phyloP scores from a whole-genome alignment of 1,139 yeast genomes.

The Suhomyces atakaporum region DNA sequence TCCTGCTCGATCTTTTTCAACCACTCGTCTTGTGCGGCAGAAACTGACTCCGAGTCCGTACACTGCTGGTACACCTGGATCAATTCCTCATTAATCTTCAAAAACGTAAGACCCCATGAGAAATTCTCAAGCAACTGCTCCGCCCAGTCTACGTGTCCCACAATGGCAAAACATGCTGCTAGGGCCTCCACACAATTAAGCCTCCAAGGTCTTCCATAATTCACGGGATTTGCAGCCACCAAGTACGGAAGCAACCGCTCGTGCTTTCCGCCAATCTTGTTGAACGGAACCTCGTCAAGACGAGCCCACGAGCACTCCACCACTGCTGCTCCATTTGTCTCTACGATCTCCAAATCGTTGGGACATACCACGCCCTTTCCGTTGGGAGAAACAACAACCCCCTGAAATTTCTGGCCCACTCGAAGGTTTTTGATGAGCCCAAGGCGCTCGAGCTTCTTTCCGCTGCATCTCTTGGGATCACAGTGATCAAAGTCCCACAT shows the following conservation, averaged over 20 bases:
- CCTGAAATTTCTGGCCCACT: slow-evolving; percentile 89
- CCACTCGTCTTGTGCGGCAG: slow-evolving; percentile 76
- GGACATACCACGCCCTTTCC: slow-evolving; percentile 94
- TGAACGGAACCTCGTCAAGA: slow-evolving; percentile 90
- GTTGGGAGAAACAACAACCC: slow-evolving; percentile 90
- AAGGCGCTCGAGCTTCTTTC: slow-evolving; percentile 86
- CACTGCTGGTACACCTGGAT: slow-evolving; percentile 74
- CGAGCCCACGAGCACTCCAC: slow-evolving; percentile 99
- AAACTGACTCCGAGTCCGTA: slow-evolving; percentile 76
- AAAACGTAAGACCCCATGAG: slow-evolving; percentile 89
- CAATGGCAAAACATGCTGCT: slow-evolving; percentile 96
- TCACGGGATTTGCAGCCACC: slow-evolving; percentile 96
- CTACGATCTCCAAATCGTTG: slow-evolving; percentile 76
- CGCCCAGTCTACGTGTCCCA: slow-evolving; percentile 92
- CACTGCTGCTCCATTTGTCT: slow-evolving; percentile 85
- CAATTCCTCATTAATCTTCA: slow-evolving; percentile 79
- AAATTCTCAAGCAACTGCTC: slow-evolving; percentile 70
- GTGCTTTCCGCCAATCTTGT: slow-evolving; percentile 86
- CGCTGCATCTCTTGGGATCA: slow-evolving; percentile 97
- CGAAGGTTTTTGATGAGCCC: slow-evolving; percentile 79
- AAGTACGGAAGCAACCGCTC: slow-evolving; percentile 88
- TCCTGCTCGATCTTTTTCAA: slow-evolving; percentile 68
- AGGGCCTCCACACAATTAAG: slow-evolving; percentile 95
- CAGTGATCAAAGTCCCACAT: slow-evolving; percentile 99
- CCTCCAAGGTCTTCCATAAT: slow-evolving; percentile 96